Evolutionary conservation across 2,329 filamentous ascomycete genomes (phyloP).

Genomic region (Stachybotrys chartarum): DNA sequence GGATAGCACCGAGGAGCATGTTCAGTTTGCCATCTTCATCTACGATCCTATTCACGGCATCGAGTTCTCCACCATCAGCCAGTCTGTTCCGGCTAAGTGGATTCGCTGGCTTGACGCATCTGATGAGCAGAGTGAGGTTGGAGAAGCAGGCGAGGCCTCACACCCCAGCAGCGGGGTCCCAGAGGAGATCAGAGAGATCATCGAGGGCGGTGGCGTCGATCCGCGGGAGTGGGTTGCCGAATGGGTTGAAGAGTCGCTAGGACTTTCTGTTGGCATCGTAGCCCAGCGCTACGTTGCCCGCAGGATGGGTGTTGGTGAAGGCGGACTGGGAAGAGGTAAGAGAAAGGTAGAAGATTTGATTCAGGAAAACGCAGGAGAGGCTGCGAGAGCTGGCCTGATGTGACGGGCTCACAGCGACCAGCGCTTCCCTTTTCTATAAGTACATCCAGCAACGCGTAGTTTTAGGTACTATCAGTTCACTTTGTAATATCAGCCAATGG

Average conservation of each 20-base stretch:
- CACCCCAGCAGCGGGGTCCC: slow-evolving; percentile 42
- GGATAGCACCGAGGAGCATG: slow-evolving; percentile 49
- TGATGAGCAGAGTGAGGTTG: slow-evolving; percentile 44
- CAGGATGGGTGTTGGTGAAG: slow-evolving; percentile 92
- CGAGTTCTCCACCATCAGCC: slow-evolving; percentile 74
- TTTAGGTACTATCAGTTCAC: background rate
- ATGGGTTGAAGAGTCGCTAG: slow-evolving; percentile 87
- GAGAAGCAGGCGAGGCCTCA: slow-evolving; percentile 34
- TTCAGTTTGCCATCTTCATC: slow-evolving; percentile 72
- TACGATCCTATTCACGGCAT: slow-evolving; percentile 89
- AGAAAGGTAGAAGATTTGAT: slow-evolving; percentile 51
- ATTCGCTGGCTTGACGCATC: slow-evolving; percentile 83
- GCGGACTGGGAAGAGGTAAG: slow-evolving; percentile 54
- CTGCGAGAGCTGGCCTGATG: slow-evolving; percentile 50
- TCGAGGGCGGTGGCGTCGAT: slow-evolving; percentile 70
- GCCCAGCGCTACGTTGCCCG: slow-evolving; percentile 93
- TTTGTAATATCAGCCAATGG: background rate
- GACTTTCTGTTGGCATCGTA: slow-evolving; percentile 71
- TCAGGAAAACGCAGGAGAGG: slow-evolving; percentile 51
- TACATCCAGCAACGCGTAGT: background rate
- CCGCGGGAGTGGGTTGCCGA: slow-evolving; percentile 96
- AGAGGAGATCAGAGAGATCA: slow-evolving; percentile 79
- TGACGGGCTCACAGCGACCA: slow-evolving; percentile 13
- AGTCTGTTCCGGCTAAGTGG: slow-evolving; percentile 80
- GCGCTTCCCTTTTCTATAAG: background rate